Percentiles rank a stretch among this genome's conserved stretches.
Conservation (phyloP, 2,329 filamentous ascomycete genomes). For the Kalaharituber pfeilii region DNA sequence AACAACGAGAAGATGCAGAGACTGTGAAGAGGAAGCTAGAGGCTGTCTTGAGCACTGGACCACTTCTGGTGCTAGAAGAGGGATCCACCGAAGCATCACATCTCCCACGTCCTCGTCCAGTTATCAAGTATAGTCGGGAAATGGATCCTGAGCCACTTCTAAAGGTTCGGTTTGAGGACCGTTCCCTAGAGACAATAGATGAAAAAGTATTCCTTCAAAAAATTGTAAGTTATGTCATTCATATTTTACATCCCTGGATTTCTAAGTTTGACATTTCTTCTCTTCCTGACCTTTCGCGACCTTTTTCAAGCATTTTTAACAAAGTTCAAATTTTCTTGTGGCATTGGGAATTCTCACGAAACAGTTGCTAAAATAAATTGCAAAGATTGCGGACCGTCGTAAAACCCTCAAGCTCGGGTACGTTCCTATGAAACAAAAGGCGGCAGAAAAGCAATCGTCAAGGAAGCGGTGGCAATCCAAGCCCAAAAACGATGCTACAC, state of each 20-base stretch:
- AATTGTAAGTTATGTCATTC: conserved; percentile 29
- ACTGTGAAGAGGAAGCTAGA: conserved; percentile 37
- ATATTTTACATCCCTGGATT: background rate
- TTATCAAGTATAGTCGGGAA: conserved; percentile 27
- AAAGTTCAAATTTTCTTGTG: background rate
- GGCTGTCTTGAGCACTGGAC: conserved; percentile 30
- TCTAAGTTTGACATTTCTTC: too few species aligned
- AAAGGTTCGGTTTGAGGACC: conserved; percentile 47
- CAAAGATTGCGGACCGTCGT: conserved; percentile 32
- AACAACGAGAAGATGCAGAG: conserved; percentile 50
- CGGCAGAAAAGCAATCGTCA: conserved; percentile 22
- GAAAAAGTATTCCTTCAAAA: conserved; percentile 41
- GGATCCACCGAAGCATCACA: background rate
- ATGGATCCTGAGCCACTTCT: conserved; percentile 50
- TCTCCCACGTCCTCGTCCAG: background rate
- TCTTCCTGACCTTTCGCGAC: background rate
- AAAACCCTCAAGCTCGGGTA: conserved; percentile 48
- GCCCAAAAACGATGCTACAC: conserved; percentile 27
- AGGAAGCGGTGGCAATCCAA: conserved; percentile 23
- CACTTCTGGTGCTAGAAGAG: conserved; percentile 20
- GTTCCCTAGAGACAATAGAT: conserved; percentile 39
- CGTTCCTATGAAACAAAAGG: conserved; percentile 37
- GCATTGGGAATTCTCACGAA: background rate
- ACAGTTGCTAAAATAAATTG: too few species aligned
- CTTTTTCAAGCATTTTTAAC: background rate